These are phyloP conservation scores for Pyrus pyrifolia DNA, from an alignment of 306 rosid species.

Conservation along the genomic window DNA sequence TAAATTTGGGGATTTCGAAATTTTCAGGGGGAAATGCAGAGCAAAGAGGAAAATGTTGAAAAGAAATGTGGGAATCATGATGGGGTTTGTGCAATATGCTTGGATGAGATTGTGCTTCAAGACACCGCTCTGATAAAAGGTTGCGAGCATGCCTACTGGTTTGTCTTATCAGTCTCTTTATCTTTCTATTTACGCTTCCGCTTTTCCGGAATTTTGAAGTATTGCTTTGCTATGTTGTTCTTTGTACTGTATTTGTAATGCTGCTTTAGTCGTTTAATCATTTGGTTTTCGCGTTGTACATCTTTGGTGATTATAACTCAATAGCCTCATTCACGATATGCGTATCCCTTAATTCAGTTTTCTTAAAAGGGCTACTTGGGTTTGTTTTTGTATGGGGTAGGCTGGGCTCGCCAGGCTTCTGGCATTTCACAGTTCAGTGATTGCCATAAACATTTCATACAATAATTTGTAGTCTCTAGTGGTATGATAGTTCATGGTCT, in stretches of 20 bases:
- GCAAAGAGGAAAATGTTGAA: slow-evolving; percentile 25
- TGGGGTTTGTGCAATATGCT: slow-evolving; percentile 69
- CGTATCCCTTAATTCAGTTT: background rate
- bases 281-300: background rate
- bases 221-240: background rate
- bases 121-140: slow-evolving; percentile 86
- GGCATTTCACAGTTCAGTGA: background rate
- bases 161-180: slow-evolving; percentile 31
- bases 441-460: background rate
- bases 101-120: slow-evolving; percentile 58
- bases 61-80: slow-evolving; percentile 46
- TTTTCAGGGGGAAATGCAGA: slow-evolving; percentile 39
- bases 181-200: background rate
- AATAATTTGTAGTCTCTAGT: background rate
- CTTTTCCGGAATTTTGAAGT: background rate
- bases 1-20: background rate
- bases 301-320: background rate
- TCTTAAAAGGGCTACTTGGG: background rate
- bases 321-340: background rate
- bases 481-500: background rate
- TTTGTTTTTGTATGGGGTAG: background rate
- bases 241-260: background rate
- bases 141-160: slow-evolving; percentile 99
- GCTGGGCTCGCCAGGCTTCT: background rate
- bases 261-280: slow-evolving; percentile 1